Base-by-base conservation (phyloP, 106 monocot species). In the Phalaenopsis equestris region DNA sequence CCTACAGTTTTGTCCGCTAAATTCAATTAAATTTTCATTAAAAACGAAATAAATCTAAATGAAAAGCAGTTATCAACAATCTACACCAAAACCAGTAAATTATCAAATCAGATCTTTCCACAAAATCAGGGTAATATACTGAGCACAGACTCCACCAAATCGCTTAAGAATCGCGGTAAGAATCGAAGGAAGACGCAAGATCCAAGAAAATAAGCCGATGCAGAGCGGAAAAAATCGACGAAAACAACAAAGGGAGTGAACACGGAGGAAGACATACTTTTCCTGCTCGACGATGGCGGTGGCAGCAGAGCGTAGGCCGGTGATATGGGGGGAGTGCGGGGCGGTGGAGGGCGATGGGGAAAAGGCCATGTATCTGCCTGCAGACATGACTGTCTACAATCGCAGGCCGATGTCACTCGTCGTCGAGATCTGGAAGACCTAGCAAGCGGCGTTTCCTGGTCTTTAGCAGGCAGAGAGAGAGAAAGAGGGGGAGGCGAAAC, bases 281-380 rank as follows among this genome's bases (percentile, higher is more conserved):
- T 93, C 92, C 86, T 91, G 93, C 83, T 93, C 95, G 48, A 83
- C 84, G 83, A 95, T 64, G 79, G 88, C 85, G 87, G 73, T 81
- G 78, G 87, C 19, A 41, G 88, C 76, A 45, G 83, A 78, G 57
- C 91, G 87, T 47, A 91, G 81, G 79, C 88, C 85, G 17, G 91
- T 30, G 79, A 90, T 79, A 80, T 88, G 95, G 16, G 92, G 91
- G 43, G 94, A 95, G 82, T 87, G 93, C 8, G 92, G 86, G 14
- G 86, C 87, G 79, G 95, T 85, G 78, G 95, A 93, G 0, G 88
- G 95, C 30, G 95, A 92, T 8, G 95, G 95, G 19, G 95, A 95
- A 81, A 89, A 95, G 19, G 90, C 89, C 95, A 95, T 95, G 89
- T 92, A 95, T 55, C 94, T 83, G 37, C 94, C 88, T 38, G 85